Evolutionary conservation across 352 stramenopile genomes (phyloP), one percentile per base, ranked within the genome.

Genomic region (Globisporangium cystogenes): DNA sequence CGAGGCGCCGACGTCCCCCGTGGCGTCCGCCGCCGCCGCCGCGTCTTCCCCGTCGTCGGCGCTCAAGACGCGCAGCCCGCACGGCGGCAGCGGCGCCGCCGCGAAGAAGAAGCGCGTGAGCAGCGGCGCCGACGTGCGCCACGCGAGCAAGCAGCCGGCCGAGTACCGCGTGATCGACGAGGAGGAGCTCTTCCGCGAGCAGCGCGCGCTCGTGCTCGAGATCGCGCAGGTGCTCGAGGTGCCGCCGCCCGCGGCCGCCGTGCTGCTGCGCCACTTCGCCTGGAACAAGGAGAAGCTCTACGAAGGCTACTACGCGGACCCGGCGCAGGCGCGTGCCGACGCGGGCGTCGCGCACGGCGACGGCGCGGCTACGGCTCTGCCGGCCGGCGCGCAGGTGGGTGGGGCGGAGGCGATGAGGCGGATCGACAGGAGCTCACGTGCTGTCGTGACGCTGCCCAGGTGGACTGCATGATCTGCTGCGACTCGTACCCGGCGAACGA

Each of bases 391-490:
- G 18, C 64, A 72, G 68, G 78, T 91, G 53, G 26, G 67, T 64
- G 0, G 37, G 10, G 18, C 20, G 16, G 18, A 4, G 37, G 18
- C 14, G 36, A 14, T 41, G 14, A 1, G n/a, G 36, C 6, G 18
- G 6, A 23, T 16, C 16, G 10, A 24, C 5, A 7, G 37, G 20
- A 8, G 4, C 37, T 21, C 12, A 21, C 11, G 7, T 23, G 10
- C 6, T 21, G 16, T 26, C 7, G 23, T 39, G 31, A 15, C 14
- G 15, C 10, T 47, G 41, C 47, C 4, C 20, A 92, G 80, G 57
- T 88, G 45, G 74, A 88, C 42, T 94, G 83, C 69, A 73, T 90
- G 39, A 99, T 99, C 70, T 99, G 96, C 74, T 98, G 87, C 70
- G 90, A 98, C 55, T 86, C 97, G 58, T 90, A 91, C 47, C 44